A percentile compares a stretch with the other conserved stretches of the same genome.
Evolutionary conservation across 2,329 filamentous ascomycete genomes (phyloP).

Genomic region (Colletotrichum noveboracense): DNA sequence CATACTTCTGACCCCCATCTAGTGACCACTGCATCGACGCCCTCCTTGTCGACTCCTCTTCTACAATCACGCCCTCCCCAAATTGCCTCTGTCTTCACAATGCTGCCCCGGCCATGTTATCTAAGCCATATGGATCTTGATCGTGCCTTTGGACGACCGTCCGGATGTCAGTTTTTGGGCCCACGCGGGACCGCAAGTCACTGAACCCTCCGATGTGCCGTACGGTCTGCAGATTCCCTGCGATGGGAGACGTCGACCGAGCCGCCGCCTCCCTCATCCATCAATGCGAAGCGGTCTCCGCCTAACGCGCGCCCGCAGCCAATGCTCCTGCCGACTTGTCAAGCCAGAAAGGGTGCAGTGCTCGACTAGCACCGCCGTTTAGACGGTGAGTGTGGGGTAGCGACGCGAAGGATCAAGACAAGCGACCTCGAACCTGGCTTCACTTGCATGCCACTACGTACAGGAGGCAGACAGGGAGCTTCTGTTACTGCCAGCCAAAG

Average conservation of each 20-base stretch:
- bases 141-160: not conserved
- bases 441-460: not conserved
- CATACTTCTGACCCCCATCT: not conserved
- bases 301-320: not conserved
- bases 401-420: conserved; percentile 1
- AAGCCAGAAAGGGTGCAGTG: not conserved
- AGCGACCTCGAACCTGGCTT: not conserved
- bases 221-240: not conserved
- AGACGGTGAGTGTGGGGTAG: not conserved
- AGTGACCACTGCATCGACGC: not conserved
- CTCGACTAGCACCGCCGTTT: not conserved
- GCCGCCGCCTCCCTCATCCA: not conserved
- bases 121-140: not conserved
- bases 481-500: not conserved
- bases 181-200: not conserved
- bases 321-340: not conserved
- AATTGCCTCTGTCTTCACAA: not conserved
- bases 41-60: not conserved
- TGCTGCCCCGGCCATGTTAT: not conserved
- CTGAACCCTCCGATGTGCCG: not conserved
- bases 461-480: not conserved
- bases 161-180: not conserved
- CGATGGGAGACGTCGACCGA: not conserved
- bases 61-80: conserved; percentile 8
- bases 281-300: not conserved